These are phyloP conservation scores for Boletus sp. DNA, from an alignment of 768 basidiomycete genomes.

Conservation along the genomic window DNA sequence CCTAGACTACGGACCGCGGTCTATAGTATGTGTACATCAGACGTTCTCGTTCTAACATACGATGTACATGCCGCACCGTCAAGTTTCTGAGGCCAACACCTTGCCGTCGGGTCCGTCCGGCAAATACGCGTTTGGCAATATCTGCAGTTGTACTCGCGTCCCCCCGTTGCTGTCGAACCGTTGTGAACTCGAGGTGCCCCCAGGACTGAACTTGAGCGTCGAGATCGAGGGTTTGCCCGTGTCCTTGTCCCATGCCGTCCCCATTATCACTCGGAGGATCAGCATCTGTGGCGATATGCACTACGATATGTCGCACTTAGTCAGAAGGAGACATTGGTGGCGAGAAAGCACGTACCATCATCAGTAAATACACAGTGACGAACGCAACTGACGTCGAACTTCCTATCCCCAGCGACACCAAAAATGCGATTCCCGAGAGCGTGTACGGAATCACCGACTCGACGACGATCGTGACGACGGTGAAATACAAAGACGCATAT, in stretches of 20 bases:
- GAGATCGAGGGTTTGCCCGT: not conserved
- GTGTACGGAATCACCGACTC: conserved; percentile 28
- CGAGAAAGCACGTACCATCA: conserved; percentile 17
- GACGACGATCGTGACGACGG: conserved; percentile 10
- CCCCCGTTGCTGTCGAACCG: not conserved
- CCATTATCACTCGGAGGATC: conserved; percentile 23
- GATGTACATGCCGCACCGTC: not conserved
- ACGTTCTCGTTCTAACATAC: too few species aligned
- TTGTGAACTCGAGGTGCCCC: not conserved
- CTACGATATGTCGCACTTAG: conserved; percentile 1
- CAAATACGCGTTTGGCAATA: not conserved
- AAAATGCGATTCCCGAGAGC: conserved; percentile 23
- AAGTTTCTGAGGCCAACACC: not conserved
- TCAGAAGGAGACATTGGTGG: too few species aligned
- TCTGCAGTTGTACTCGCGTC: not conserved
- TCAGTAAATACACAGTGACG: conserved; percentile 9
- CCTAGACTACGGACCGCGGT: too few species aligned
- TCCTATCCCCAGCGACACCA: conserved; percentile 15
- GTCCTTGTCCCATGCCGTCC: conserved; percentile 12
- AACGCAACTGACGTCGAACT: conserved; percentile 16
- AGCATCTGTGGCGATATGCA: conserved; percentile 29
- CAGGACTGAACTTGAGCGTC: conserved; percentile 10
- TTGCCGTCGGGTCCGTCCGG: not conserved
- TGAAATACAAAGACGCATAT: conserved; percentile 18
- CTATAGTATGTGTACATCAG: too few species aligned